A percentile compares a stretch with the other conserved stretches of the same genome.
phyloP scores from a whole-genome alignment of 2,329 filamentous ascomycete genomes.

The Cladosporium sp. region DNA sequence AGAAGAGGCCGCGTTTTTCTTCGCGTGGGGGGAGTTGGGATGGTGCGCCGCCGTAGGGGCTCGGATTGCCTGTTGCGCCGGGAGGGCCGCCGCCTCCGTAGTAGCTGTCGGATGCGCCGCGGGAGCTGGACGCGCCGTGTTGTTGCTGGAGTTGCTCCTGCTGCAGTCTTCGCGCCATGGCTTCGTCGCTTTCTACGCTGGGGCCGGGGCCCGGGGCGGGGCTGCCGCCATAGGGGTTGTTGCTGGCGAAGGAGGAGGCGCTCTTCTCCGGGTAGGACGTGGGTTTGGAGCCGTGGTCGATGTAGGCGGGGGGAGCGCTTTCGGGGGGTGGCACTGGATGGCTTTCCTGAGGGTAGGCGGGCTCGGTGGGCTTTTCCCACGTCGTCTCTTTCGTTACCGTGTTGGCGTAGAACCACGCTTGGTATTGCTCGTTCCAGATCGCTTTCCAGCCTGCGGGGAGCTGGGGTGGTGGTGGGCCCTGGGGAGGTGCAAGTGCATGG shows the following conservation, averaged over 20 bases:
- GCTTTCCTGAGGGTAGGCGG: slow-evolving; percentile 50
- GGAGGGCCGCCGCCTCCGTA: neutral
- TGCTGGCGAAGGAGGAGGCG: slow-evolving; percentile 50
- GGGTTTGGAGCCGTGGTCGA: slow-evolving; percentile 56
- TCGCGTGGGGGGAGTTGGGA: slow-evolving; percentile 29
- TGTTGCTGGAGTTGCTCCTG: slow-evolving; percentile 60
- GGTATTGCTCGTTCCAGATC: slow-evolving; percentile 83
- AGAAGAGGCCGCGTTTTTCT: slow-evolving; percentile 43
- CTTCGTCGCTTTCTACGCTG: slow-evolving; percentile 8
- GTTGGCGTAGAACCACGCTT: slow-evolving; percentile 94
- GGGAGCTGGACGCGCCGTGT: slow-evolving; percentile 21
- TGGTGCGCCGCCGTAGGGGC: slow-evolving; percentile 31
- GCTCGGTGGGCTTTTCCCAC: slow-evolving; percentile 78
- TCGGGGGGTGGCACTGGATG: slow-evolving; percentile 38
- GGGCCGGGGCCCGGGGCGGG: neutral
- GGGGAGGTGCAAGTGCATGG: slow-evolving; percentile 7
- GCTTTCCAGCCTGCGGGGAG: slow-evolving; percentile 80
- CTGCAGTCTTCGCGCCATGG: slow-evolving; percentile 69
- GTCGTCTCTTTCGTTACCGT: slow-evolving; percentile 81
- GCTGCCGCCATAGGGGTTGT: slow-evolving; percentile 64
- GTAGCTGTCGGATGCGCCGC: slow-evolving; percentile 14
- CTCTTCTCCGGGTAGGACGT: slow-evolving; percentile 42
- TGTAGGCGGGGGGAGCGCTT: slow-evolving; percentile 65
- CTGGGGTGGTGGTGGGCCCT: slow-evolving; percentile 54
- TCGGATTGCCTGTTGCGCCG: neutral